Conservation (phyloP, 2,329 filamentous ascomycete genomes). For the Ophiosphaerella korrae region DNA sequence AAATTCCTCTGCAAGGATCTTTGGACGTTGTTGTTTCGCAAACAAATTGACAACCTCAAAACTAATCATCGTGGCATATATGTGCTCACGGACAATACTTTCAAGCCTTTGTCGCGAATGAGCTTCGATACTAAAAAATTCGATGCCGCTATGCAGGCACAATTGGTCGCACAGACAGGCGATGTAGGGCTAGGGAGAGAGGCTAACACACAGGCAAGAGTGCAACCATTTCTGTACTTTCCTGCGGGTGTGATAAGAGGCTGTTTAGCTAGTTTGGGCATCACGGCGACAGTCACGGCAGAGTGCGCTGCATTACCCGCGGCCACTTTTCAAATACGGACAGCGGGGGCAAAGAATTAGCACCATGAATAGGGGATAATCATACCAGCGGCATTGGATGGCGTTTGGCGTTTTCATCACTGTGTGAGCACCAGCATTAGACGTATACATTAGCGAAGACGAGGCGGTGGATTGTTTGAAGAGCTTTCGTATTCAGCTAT, state of each 20-base stretch:
- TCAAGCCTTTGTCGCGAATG: conserved; percentile 88
- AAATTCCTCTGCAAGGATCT: conserved; percentile 99
- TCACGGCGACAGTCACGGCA: conserved; percentile 88
- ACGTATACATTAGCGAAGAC: neutral
- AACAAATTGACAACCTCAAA: conserved; percentile 98
- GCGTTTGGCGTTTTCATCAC: conserved; percentile 21
- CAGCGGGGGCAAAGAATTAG: conserved; percentile 68
- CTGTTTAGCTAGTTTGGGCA: conserved; percentile 88
- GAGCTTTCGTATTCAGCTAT: conserved; percentile 5
- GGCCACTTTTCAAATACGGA: conserved; percentile 96
- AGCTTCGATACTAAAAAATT: conserved; percentile 66
- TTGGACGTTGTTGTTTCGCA: conserved; percentile 91
- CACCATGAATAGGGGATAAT: neutral
- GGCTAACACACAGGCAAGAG: conserved; percentile 49
- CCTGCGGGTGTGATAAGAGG: conserved; percentile 92
- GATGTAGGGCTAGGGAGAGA: conserved; percentile 53
- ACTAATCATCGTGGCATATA: conserved; percentile 97
- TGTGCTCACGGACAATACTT: conserved; percentile 90
- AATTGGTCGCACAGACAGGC: conserved; percentile 39
- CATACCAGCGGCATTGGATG: conserved; percentile 39
- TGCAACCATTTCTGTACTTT: conserved; percentile 80
- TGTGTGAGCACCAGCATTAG: neutral
- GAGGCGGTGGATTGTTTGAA: neutral
- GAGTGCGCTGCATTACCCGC: conserved; percentile 85
- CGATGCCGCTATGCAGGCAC: conserved; percentile 30